Evolutionary conservation across 106 monocot species (phyloP), one percentile per base, ranked within the genome.

Genomic region (Acorus gramineus): DNA sequence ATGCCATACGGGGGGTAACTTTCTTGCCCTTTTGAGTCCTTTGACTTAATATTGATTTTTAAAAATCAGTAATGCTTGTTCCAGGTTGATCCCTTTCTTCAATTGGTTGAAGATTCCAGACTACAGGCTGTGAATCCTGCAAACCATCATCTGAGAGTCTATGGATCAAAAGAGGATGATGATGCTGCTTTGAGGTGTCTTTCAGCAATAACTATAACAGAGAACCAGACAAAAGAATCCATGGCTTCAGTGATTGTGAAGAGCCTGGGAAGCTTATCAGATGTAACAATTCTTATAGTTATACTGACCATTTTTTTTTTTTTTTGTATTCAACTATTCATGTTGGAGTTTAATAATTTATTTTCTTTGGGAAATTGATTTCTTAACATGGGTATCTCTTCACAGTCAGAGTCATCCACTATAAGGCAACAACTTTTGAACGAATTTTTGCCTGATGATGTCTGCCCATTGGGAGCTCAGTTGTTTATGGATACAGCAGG

Each of bases 81-180:
- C 55, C 82, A 89, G 89, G 80, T 82, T 57, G 92, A 92, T 75
- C 92, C 84, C 67, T 92, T 84, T 80, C 82, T 92, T 70, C 74
- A 47, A 5, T 66, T 87, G 74, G 75, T 85, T 56, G 92, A 87
- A 42, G 87, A 92, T 70, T 67, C 63, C 69, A 84, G 61, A 67
- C 69, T 92, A 50, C 72, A 82, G 49, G 84, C 73, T 53, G 69
- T 80, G 42, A 62, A 72, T 11, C 64, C 46, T 57, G 8, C 70
- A 60, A 49, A 51, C 52, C 66, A 81, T 13, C 28, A 70, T 53
- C 13, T 8, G n/a, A 81, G 48, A 65, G 66, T 46, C 44, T 89
- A 80, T 68, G 89, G 89, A 44, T 89, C 89, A 45, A 73, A 79
- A 80, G 89, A 82, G 71, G 89, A 89, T 73, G 82, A 89, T 50